phyloP scores from a whole-genome alignment of 2,329 filamentous ascomycete genomes.

The Dactylellina haptotyla region DNA sequence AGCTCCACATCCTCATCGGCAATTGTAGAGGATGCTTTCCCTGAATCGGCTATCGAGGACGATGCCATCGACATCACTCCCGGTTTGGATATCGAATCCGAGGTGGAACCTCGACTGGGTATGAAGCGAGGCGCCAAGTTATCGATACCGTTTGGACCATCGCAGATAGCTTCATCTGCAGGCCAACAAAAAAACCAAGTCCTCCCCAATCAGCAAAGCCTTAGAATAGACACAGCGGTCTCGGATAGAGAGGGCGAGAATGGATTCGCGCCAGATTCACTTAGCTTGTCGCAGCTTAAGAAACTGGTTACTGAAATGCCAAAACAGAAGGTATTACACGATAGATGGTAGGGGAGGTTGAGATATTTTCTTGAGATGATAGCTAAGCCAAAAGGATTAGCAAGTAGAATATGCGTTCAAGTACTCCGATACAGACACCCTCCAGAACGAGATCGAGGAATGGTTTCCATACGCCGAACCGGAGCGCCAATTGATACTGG shows the following conservation, averaged over 20 bases:
- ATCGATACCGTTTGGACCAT: constrained; percentile 46
- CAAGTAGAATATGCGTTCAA: constrained; percentile 79
- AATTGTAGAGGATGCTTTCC: constrained; percentile 34
- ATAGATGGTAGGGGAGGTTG: not conserved
- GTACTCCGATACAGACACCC: constrained; percentile 76
- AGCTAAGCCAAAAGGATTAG: constrained; percentile 56
- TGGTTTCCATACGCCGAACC: constrained; percentile 95
- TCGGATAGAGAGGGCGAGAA: constrained; percentile 53
- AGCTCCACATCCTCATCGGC: constrained; percentile 11
- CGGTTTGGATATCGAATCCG: constrained; percentile 38
- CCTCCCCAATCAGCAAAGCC: constrained; percentile 24
- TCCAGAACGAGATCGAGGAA: constrained; percentile 91
- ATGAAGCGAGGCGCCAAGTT: constrained; percentile 52
- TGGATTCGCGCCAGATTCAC: constrained; percentile 68
- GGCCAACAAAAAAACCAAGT: constrained; percentile 19
- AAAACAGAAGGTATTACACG: constrained; percentile 69
- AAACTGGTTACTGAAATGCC: constrained; percentile 79
- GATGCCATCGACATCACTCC: constrained; percentile 41
- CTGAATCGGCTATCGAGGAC: constrained; percentile 50
- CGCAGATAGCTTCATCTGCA: constrained; percentile 15
- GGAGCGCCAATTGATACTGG: constrained; percentile 81
- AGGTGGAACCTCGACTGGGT: constrained; percentile 42
- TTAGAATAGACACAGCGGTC: constrained; percentile 50
- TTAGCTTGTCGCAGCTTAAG: constrained; percentile 78
- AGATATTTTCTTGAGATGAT: not conserved